Conservation (phyloP, 2,329 filamentous ascomycete species). For the Aspergillus sp. region DNA sequence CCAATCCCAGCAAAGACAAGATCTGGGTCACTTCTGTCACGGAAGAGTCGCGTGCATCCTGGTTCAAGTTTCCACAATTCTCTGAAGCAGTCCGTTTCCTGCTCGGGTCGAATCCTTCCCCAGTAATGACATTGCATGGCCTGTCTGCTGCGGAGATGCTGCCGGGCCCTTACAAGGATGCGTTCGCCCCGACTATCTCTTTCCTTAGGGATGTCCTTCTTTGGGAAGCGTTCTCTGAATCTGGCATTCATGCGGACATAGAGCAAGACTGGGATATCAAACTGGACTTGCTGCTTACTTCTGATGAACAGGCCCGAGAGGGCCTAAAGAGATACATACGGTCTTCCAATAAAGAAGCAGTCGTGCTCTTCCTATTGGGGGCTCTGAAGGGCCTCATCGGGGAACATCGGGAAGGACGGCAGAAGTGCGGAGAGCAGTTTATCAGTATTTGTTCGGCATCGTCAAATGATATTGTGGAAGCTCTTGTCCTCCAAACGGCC, state of each 20-base stretch:
- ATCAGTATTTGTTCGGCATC: constrained; percentile 55
- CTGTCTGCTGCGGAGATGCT: constrained; percentile 28
- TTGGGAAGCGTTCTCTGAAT: constrained; percentile 52
- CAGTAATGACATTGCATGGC: constrained; percentile 30
- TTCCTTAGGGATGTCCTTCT: constrained; percentile 66
- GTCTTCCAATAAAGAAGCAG: constrained; percentile 31
- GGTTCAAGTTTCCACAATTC: constrained; percentile 41
- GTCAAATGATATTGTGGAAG: constrained; percentile 51
- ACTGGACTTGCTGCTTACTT: constrained; percentile 69
- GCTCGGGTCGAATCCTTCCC: constrained; percentile 22
- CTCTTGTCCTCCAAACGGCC: constrained; percentile 48
- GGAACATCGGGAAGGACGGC: constrained; percentile 39
- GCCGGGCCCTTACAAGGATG: constrained; percentile 38
- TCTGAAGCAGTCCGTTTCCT: constrained; percentile 32
- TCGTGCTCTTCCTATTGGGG: constrained; percentile 43
- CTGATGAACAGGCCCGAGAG: constrained; percentile 63
- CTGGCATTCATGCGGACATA: constrained; percentile 49
- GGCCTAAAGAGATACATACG: constrained; percentile 44
- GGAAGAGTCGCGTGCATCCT: constrained; percentile 49
- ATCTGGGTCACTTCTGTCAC: constrained; percentile 43
- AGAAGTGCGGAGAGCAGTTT: constrained; percentile 48
- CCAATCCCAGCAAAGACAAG: constrained; percentile 53
- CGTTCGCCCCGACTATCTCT: constrained; percentile 66
- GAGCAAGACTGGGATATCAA: constrained; percentile 83
- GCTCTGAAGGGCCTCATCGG: constrained; percentile 45